Evolutionary conservation across 2,329 filamentous ascomycete species (phyloP), one percentile per base, ranked within the genome.

Genomic region (Paecilomyces dactylethromorphus): DNA sequence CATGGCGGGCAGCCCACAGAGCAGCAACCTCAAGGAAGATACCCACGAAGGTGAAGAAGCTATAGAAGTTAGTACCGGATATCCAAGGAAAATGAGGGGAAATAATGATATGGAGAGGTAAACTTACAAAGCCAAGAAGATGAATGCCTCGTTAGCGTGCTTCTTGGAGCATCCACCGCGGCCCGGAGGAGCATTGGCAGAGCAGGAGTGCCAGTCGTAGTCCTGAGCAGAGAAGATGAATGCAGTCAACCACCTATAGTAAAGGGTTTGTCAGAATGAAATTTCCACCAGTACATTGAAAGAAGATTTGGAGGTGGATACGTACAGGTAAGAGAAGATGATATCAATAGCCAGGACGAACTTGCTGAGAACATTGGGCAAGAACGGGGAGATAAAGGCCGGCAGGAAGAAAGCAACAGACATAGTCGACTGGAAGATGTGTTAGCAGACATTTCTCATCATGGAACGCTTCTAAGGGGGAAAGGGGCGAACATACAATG

Each of bases 161-260:
- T 80, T 80, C 35, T 68, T 63, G 8, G 62, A 61, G 65, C 77
- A 79, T 4, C 13, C 8, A 31, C 56, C 53, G 15, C 70, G 56
- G 51, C 66, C 67, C 0, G 68, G 66, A 1, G 78, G 77, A 2
- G 71, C 60, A 54, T 70, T 65, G 29, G 62, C 49, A 56, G 33
- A 60, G 65, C 77, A 79, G 33, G 64, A 49, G 15, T 63, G 49
- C 55, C 62, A 58, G 63, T 69, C 67, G 64, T 79, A 80, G 70
- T 79, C 77, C 66, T 79, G 72, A 3, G 77, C 73, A 1, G 77
- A 65, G 68, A 80, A 79, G 64, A 80, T 76, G 65, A 80, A 80
- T 18, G 76, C 69, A 1, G 78, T 79, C 65, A 80, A 72, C 77
- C 78, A 80, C 31, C 75, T 77, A 54, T 13, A 55, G 31, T 24